These are phyloP conservation scores for Mortierella sp. DNA, from an alignment of 371 early-diverging fungal species.

Conservation along the genomic window DNA sequence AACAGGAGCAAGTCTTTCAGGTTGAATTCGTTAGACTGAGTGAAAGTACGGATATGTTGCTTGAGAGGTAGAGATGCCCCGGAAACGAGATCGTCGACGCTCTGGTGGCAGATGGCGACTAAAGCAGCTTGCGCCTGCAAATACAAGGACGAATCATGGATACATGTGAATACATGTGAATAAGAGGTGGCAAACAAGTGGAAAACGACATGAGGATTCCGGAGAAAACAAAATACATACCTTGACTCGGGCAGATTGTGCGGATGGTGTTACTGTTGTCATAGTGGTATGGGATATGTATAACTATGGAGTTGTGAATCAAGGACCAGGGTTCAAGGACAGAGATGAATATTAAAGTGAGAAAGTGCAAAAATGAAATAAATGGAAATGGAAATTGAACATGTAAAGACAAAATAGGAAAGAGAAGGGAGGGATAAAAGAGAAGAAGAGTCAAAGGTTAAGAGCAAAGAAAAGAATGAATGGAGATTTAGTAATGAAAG, in stretches of 20 bases:
- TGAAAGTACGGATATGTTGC: slow-evolving; percentile 15
- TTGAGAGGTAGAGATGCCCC: slow-evolving; percentile 19
- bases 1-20: slow-evolving; percentile 15
- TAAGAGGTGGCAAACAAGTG: neutral
- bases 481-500: neutral
- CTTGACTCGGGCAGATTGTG: slow-evolving; percentile 19
- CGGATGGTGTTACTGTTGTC: neutral
- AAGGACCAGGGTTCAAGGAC: neutral
- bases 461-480: neutral
- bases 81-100: slow-evolving; percentile 19
- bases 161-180: slow-evolving; percentile 14
- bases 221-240: slow-evolving; percentile 20
- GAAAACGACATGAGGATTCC: neutral
- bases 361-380: neutral
- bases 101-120: slow-evolving; percentile 6
- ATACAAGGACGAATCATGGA: neutral
- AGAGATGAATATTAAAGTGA: slow-evolving; percentile 2
- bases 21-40: slow-evolving; percentile 2
- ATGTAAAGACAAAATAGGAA: neutral
- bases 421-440: neutral
- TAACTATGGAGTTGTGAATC: neutral
- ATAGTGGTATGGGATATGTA: neutral
- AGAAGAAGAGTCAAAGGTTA: slow-evolving; percentile 1
- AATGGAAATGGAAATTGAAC: neutral
- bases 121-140: slow-evolving; percentile 18